phyloP scores from a whole-genome alignment of 305 asterid species.

The Fraxinus paxiana region DNA sequence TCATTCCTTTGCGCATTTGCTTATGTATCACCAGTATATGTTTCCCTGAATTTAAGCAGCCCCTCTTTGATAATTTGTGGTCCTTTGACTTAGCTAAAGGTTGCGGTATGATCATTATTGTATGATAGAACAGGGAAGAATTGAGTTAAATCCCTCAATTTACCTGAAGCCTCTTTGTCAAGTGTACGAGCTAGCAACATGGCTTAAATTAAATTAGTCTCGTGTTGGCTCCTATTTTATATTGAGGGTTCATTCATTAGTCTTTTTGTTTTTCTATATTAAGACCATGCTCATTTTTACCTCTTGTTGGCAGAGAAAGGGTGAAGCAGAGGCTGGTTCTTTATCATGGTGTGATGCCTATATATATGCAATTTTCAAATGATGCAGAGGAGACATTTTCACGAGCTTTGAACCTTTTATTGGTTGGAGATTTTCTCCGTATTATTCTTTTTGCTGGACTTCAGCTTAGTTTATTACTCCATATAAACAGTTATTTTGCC shows the following conservation, averaged over 20 bases:
- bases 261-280: background rate
- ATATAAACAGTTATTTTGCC: background rate
- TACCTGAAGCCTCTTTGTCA: background rate
- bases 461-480: background rate
- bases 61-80: background rate
- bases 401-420: constrained; percentile 60
- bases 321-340: constrained; percentile 84
- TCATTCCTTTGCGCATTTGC: background rate
- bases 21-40: background rate
- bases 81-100: background rate
- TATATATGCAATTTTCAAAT: constrained; percentile 66
- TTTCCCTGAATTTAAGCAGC: background rate
- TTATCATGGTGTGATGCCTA: constrained; percentile 86
- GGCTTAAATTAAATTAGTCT: background rate
- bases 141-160: background rate
- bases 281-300: background rate
- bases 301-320: constrained; percentile 52
- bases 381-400: constrained; percentile 77
- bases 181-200: background rate
- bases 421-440: constrained; percentile 41
- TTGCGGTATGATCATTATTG: background rate
- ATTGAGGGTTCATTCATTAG: background rate
- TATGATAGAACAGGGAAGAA: background rate
- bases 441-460: background rate
- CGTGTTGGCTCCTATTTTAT: background rate